Evolutionary conservation across 106 monocot species (phyloP), one percentile per base, ranked within the genome.

Genomic region (Dactylorhiza incarnata): DNA sequence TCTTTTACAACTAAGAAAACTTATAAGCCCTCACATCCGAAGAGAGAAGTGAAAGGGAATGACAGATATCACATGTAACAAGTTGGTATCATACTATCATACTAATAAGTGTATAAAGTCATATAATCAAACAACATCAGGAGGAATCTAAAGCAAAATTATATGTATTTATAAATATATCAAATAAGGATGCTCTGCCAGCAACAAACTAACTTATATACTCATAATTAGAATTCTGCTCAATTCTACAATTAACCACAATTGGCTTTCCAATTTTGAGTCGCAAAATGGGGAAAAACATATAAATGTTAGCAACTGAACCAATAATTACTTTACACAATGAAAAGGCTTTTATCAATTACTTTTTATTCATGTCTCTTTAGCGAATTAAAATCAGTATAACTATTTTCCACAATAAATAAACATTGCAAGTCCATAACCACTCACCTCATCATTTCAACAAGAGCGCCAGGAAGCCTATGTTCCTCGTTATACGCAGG

Each of bases 401-500:
- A 65, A 29, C 24, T 37, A 26, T 65, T 13, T 65, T 26, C 29
- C 1, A 37, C 2, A 37, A 29, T 65, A 5, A 5, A 65, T 65
- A 65, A 4, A 26, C 17, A 11, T 19, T 14, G n/a, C 19, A 37
- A 69, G 5, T 69, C n/a, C 5, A 11, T 26, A 37, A 69, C 45
- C 4, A 89, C 89, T 89, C 79, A 99, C 99, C 85, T 94, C 65
- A 94, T 50, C 24, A 86, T 89, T 81, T 99, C 99, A 53, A 74
- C 71, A 75, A 99, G 87, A 78, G 91, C 86, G 68, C 77, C 89
- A 63, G 99, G 91, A 85, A 99, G 91, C 83, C 99, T 84, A 54
- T 94, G 83, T 61, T 94, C 86, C 83, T 99, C 99, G 74, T 94
- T 99, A 67, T 79, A 99, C 73, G 94, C 99, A 47, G 99, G 99